Percentiles rank a stretch among this genome's conserved stretches.
Evolutionary conservation across 2,329 filamentous ascomycete genomes (phyloP).

Genomic region (Curvularia eragrostidis): DNA sequence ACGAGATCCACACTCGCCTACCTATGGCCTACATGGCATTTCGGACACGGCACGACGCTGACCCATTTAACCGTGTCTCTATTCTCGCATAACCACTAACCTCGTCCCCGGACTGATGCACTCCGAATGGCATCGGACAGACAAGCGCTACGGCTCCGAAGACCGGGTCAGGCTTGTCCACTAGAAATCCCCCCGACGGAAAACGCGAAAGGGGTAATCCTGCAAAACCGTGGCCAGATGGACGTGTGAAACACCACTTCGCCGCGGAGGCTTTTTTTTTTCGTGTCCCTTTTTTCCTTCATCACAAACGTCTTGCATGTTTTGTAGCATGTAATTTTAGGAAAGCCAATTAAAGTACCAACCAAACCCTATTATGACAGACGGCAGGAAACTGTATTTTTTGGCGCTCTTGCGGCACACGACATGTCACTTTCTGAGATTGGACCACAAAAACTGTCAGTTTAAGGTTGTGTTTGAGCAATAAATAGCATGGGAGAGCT

Average conservation of each 20-base stretch:
- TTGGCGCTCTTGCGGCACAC: not conserved
- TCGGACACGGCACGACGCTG: constrained; percentile 11
- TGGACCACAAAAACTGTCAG: not conserved
- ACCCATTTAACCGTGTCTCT: not conserved
- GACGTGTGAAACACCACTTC: not conserved
- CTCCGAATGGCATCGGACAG: not conserved
- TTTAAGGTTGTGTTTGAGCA: not conserved
- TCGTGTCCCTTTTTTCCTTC: too few species aligned
- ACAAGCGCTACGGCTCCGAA: not conserved
- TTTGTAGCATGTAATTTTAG: too few species aligned
- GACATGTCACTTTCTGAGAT: not conserved
- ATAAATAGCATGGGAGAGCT: too few species aligned
- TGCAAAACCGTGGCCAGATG: not conserved
- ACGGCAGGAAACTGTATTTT: not conserved
- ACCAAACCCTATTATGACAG: not conserved
- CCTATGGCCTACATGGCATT: constrained; percentile 5
- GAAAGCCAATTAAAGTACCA: not conserved
- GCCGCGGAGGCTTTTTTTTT: too few species aligned
- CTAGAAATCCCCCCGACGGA: not conserved
- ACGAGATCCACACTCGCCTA: constrained; percentile 10
- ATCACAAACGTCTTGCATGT: too few species aligned
- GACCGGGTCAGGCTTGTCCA: not conserved
- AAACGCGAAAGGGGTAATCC: not conserved
- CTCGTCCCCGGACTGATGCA: not conserved
- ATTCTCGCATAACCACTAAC: not conserved